These are phyloP conservation scores for Zychaea mexicana DNA, from an alignment of 371 early-diverging fungal species.

Conservation along the genomic window DNA sequence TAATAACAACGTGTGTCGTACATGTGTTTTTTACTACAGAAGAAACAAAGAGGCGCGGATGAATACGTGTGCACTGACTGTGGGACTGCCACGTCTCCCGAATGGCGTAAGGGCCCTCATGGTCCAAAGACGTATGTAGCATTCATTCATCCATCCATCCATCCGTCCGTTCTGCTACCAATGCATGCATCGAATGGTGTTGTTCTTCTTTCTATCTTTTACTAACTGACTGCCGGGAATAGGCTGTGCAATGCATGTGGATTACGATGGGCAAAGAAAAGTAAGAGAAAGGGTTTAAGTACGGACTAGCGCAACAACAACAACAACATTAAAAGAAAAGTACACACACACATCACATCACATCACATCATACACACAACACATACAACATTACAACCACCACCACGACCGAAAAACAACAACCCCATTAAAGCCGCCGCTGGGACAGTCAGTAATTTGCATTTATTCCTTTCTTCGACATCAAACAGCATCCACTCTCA, in stretches of 20 bases:
- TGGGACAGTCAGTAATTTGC: no score
- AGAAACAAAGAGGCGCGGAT: constrained; percentile 7
- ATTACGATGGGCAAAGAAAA: constrained; percentile 41
- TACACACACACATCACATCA: background rate
- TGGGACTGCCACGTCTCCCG: constrained; percentile 79
- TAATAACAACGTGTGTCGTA: background rate
- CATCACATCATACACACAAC: no score
- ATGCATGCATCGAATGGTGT: no score
- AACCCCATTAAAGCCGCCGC: no score
- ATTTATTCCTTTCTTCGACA: background rate
- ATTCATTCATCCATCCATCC: no score
- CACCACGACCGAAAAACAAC: no score
- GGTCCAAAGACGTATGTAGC: constrained; percentile 65
- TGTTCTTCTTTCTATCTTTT: no score
- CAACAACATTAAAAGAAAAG: no score
- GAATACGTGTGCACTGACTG: constrained; percentile 53
- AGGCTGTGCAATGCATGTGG: constrained; percentile 63
- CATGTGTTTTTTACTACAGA: background rate
- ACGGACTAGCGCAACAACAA: background rate
- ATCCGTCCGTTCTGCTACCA: no score
- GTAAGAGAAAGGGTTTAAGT: constrained; percentile 7
- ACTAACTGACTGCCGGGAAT: no score
- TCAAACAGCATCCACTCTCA: background rate
- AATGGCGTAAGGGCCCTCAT: constrained; percentile 84
- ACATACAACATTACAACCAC: no score